A percentile compares a stretch with the other conserved stretches of the same genome.
phyloP scores from a whole-genome alignment of 805 yeast genomes.

The Teunomyces stri region DNA sequence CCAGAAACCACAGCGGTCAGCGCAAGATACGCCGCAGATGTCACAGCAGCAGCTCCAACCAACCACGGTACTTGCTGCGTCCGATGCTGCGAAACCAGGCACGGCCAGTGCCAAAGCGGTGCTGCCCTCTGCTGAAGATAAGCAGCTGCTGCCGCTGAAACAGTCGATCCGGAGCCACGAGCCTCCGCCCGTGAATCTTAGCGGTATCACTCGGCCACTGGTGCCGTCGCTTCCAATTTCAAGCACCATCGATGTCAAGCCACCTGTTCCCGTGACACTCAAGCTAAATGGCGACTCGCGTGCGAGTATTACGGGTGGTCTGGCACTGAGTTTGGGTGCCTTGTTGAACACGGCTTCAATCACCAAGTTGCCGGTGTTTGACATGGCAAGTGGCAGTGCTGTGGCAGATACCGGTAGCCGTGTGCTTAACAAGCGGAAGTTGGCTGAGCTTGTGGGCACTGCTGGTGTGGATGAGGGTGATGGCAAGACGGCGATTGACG shows the following conservation, averaged over 20 bases:
- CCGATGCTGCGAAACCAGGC: slow-evolving; percentile 9
- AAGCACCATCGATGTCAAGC: slow-evolving; percentile 59
- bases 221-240: slow-evolving; percentile 75
- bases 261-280: slow-evolving; percentile 62
- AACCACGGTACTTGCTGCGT: slow-evolving; percentile 16
- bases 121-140: slow-evolving; percentile 11
- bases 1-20: slow-evolving; percentile 10
- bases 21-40: slow-evolving; percentile 11
- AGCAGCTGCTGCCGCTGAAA: slow-evolving; percentile 6
- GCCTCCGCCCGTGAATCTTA: slow-evolving; percentile 28
- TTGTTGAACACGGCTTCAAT: slow-evolving; percentile 70
- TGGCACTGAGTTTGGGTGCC: slow-evolving; percentile 67
- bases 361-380: slow-evolving; percentile 76
- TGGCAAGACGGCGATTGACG: slow-evolving; percentile 86
- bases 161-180: slow-evolving; percentile 8
- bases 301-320: slow-evolving; percentile 84
- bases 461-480: slow-evolving; percentile 88
- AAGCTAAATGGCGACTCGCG: slow-evolving; percentile 55
- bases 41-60: slow-evolving; percentile 21
- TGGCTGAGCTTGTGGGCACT: slow-evolving; percentile 80
- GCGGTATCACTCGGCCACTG: slow-evolving; percentile 48
- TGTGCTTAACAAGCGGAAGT: slow-evolving; percentile 83
- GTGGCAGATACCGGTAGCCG: slow-evolving; percentile 64
- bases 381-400: slow-evolving; percentile 43
- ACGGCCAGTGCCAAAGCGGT: not conserved